Conservation (phyloP, 2,329 filamentous ascomycete genomes). For the Arachnomyces sp. region DNA sequence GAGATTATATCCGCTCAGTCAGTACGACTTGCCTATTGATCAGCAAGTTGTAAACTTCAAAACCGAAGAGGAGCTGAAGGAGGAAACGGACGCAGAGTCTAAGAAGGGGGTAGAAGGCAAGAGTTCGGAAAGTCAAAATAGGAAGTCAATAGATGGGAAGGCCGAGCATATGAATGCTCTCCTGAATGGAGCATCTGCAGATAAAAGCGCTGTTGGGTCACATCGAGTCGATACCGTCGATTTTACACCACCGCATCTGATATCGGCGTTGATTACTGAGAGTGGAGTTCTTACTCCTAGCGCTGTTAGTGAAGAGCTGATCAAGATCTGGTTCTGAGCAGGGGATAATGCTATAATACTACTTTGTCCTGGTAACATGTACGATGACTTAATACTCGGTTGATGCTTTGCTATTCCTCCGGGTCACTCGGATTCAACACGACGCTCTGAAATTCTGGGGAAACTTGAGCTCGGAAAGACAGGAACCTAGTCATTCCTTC, state of each 20-base stretch:
- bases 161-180: slow-evolving; percentile 9
- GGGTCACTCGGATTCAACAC: too few relatives aligned
- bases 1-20: slow-evolving; percentile 71
- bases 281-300: slow-evolving; percentile 56
- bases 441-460: too few relatives aligned
- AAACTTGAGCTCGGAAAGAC: too few relatives aligned
- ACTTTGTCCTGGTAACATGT: not conserved
- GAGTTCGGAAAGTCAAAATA: not conserved
- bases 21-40: slow-evolving; percentile 72
- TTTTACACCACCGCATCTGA: slow-evolving; percentile 52
- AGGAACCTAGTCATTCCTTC: too few relatives aligned
- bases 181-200: slow-evolving; percentile 10
- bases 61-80: slow-evolving; percentile 40
- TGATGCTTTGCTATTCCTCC: not conserved
- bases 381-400: not conserved
- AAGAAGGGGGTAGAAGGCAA: slow-evolving; percentile 5
- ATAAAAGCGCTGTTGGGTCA: not conserved
- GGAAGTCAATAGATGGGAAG: slow-evolving; percentile 8
- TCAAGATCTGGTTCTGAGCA: slow-evolving; percentile 51
- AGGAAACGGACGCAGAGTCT: slow-evolving; percentile 12
- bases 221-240: slow-evolving; percentile 35
- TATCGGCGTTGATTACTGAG: slow-evolving; percentile 59
- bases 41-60: slow-evolving; percentile 71
- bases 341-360: not conserved
- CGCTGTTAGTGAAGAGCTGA: slow-evolving; percentile 59